Conservation (phyloP, 164 flowering plant genomes). For the Sedum album region DNA sequence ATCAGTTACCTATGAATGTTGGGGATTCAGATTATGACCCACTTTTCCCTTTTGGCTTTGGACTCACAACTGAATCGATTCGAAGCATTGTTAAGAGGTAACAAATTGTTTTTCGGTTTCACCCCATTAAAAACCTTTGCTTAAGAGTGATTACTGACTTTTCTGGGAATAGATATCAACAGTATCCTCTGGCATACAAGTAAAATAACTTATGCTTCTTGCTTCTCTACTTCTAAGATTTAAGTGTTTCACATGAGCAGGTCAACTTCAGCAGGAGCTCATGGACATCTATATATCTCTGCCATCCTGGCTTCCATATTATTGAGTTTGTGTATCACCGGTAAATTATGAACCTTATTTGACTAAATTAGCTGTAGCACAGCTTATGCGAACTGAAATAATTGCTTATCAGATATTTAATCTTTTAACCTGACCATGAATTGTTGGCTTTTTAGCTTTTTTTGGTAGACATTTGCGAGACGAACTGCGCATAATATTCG, state of each 20-base stretch:
- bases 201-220: background rate
- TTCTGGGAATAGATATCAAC: slow-evolving; percentile 30
- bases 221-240: background rate
- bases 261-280: slow-evolving; percentile 29
- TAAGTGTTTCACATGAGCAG: slow-evolving; percentile 16
- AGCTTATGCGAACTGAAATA: background rate
- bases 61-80: slow-evolving; percentile 33
- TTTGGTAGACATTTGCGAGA: slow-evolving; percentile 1
- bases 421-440: slow-evolving; percentile 2
- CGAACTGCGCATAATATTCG: background rate
- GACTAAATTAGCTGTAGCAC: background rate
- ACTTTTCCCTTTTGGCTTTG: slow-evolving; percentile 47
- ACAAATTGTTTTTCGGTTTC: background rate
- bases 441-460: background rate
- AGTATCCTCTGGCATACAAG: too few species aligned
- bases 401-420: background rate
- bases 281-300: slow-evolving; percentile 16
- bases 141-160: slow-evolving; percentile 35
- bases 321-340: slow-evolving; percentile 17
- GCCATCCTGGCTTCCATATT: slow-evolving; percentile 15
- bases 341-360: slow-evolving; percentile 10
- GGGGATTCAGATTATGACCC: slow-evolving; percentile 55
- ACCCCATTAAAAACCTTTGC: slow-evolving; percentile 58
- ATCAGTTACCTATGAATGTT: slow-evolving; percentile 54
- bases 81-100: slow-evolving; percentile 32